Evolutionary conservation across 768 basidiomycete species (phyloP), one percentile per base, ranked within the genome.

Genomic region (Lentinula sp.): DNA sequence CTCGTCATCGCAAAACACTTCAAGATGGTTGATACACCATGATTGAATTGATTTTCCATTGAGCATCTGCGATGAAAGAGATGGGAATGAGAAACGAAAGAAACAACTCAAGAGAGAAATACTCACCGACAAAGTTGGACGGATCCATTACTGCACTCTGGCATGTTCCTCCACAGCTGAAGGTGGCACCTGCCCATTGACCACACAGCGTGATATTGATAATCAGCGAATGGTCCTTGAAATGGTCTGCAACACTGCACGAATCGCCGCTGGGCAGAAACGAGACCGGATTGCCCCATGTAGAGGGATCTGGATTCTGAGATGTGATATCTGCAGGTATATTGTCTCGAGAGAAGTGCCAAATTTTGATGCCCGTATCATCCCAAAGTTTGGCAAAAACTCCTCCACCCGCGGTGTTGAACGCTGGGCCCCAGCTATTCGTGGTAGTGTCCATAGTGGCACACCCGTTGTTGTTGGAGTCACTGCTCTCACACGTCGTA

Each of bases 201-300:
- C 80, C 80, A 65, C 81, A 83, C 34, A 82, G 65, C 0, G 78
- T 78, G 6, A 74, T 80, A 66, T 81, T 76, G 18, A 77, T 69
- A 11, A 73, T 65, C 48, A 77, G 52, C 50, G 63, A 60, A 49
- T 77, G 75, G 23, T 74, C 56, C 39, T 71, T 64, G 57, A 77
- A 77, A 50, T 76, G 75, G 39, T 65, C 53, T 7, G 61, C n/a
- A 40, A 77, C 71, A 28, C 76, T 62, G 53, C 75, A 77, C n/a
- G 70, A 69, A 61, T 68, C 50, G n/a, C 65, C 64, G 46, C 75
- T 70, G 40, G 71, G 70, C 69, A 74, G 76, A 55, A 56, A 64
- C 2, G 72, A 78, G 39, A 64, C 67, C 34, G 78, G 78, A 1
- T 61, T 62, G 4, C 72, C 68, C 77, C 75, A 77, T 18, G 55